Evolutionary conservation across 306 rosid species (phyloP).

Genomic region (Trichosanthes truncata): DNA sequence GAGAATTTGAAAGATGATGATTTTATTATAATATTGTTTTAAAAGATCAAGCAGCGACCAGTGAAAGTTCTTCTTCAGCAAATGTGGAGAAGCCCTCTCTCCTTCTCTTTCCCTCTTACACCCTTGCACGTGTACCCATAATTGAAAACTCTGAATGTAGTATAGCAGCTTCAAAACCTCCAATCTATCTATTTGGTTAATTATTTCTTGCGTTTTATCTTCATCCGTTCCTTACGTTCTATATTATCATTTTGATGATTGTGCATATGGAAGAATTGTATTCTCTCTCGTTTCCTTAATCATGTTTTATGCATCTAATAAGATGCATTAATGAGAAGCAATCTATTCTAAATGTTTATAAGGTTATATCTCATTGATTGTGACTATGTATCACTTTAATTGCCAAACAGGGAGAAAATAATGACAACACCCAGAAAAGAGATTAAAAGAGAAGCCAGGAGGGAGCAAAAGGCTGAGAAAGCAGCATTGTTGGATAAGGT

Average conservation of each 20-base stretch:
- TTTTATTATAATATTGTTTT: not conserved
- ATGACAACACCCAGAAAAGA: conserved; percentile 78
- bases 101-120: not conserved
- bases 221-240: not conserved
- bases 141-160: not conserved
- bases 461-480: conserved; percentile 74
- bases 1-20: not conserved
- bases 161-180: not conserved
- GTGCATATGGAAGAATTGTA: not conserved
- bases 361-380: not conserved
- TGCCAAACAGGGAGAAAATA: conserved; percentile 66
- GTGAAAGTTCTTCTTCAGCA: not conserved
- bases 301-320: not conserved
- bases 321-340: not conserved
- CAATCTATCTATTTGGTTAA: not conserved
- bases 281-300: not conserved
- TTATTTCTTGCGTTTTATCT: not conserved
- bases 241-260: not conserved
- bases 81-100: not conserved
- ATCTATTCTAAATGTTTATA: not conserved
- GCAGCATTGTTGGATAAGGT: conserved; percentile 76
- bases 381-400: not conserved
- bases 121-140: not conserved
- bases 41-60: not conserved
- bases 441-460: conserved; percentile 74